Evolutionary conservation across 768 basidiomycete genomes (phyloP).

Genomic region (Mycena olivaceomarginata): DNA sequence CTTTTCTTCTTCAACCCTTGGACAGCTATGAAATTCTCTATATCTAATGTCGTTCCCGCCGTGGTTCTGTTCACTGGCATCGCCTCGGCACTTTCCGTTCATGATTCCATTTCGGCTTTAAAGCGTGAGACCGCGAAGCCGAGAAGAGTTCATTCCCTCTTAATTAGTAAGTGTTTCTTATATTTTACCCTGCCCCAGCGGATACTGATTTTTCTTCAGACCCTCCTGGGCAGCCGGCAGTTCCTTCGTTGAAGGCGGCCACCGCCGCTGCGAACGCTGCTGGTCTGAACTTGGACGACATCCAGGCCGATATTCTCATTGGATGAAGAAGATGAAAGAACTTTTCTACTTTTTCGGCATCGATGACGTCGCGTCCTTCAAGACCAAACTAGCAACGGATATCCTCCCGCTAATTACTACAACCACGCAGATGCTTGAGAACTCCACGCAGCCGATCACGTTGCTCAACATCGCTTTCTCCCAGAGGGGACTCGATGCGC

Average conservation of each 20-base stretch:
- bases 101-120: too few relatives aligned
- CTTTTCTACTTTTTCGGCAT: slow-evolving; percentile 72
- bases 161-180: slow-evolving; percentile 23
- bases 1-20: neutral
- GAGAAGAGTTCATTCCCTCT: slow-evolving; percentile 12
- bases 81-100: slow-evolving; percentile 17
- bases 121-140: slow-evolving; percentile 11
- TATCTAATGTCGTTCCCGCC: slow-evolving; percentile 7
- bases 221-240: slow-evolving; percentile 16
- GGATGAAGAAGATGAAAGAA: slow-evolving; percentile 71
- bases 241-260: slow-evolving; percentile 9
- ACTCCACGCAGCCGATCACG: slow-evolving; percentile 49
- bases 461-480: slow-evolving; percentile 74
- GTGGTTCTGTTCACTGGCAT: slow-evolving; percentile 23
- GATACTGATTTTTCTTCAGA: slow-evolving; percentile 10
- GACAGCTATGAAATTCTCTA: slow-evolving; percentile 11
- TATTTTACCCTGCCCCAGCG: too few relatives aligned
- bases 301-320: slow-evolving; percentile 61
- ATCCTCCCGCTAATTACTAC: slow-evolving; percentile 68
- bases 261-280: neutral
- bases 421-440: slow-evolving; percentile 61
- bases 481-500: slow-evolving; percentile 65
- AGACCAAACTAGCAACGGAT: slow-evolving; percentile 57
- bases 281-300: slow-evolving; percentile 58
- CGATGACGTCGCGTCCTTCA: slow-evolving; percentile 63